Conservation (phyloP, 164 flowering plant genomes). For the Magnolia sinica region DNA sequence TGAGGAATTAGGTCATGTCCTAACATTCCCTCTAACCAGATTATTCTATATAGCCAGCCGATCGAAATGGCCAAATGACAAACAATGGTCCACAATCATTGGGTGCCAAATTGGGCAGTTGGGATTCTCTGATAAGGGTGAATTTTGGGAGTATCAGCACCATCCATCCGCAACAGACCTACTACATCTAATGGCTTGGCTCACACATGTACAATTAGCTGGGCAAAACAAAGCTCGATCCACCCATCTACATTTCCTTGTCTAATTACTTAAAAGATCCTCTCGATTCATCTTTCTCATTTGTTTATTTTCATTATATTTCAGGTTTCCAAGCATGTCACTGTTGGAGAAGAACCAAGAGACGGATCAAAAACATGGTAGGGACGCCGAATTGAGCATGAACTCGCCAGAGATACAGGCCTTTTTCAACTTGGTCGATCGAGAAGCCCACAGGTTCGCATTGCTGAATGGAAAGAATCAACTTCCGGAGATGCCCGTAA, state of each 20-base stretch:
- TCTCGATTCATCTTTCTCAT: neutral
- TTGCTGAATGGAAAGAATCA: conserved; percentile 1
- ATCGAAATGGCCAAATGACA: too few species aligned
- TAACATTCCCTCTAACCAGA: too few species aligned
- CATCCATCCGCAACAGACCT: neutral
- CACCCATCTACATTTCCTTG: too few species aligned
- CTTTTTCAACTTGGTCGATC: neutral
- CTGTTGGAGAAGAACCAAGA: neutral
- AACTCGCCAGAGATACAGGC: neutral
- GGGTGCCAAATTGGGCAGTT: too few species aligned
- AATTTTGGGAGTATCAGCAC: neutral
- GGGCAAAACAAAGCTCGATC: neutral
- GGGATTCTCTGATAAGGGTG: neutral
- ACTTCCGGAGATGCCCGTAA: neutral
- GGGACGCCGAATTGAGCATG: neutral
- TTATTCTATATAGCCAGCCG: too few species aligned
- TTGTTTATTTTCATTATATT: neutral
- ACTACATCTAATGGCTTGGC: too few species aligned
- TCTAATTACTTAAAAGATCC: too few species aligned
- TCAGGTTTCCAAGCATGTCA: neutral
- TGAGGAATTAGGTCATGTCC: too few species aligned
- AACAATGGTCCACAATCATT: too few species aligned
- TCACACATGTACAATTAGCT: too few species aligned
- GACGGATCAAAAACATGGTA: neutral
- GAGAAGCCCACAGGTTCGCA: neutral